Base-by-base conservation (phyloP, 139 green algal species). In the Picochlorum sp. region DNA sequence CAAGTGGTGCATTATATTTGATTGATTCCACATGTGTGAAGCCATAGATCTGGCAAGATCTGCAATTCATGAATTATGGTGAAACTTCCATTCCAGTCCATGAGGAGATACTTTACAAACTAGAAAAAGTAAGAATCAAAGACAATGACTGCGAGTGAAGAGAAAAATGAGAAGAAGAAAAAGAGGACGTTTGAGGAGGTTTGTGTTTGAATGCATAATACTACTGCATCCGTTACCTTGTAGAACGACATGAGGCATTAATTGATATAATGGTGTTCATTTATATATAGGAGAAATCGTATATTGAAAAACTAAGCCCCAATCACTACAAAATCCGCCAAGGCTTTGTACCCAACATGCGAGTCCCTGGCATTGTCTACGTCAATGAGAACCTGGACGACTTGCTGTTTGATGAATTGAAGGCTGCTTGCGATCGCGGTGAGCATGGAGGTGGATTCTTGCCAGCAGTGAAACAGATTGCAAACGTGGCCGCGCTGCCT, bases 321-420 rank as follows among this genome's bases (percentile, higher is more conserved):
- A 71, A 90, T 60, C 64, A 91, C 59, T 90, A 92, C 70, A 81
- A 83, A 63, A 86, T 96, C 55, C 65, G 77, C 21, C 70, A 77
- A 11, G 89, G 90, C 45, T 95, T 96, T 78, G 89, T 96, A 52
- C 82, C 82, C 1, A 68, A 76, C 62, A 96, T 96, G 89, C 62
- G 66, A 14, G 89, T 96, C 50, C 81, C 83, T 7, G 86, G 85
- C 50, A 60, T 65, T 31, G 89, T 94, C 21, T 96, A 95, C 62
- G 86, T 95, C 21, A 93, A 96, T 52, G 73, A 88, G 49, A 30
- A 45, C 1, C 77, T 96, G 34, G 65, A 82, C 56, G 57, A 47
- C 1, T 73, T 96, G 21, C 69, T 94, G 61, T 87, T 90, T 55
- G 86, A 92, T 30, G 88, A 96, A 79, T 79, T 96, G 50, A 58